These are phyloP conservation scores for Nakaseomyces nivariensis DNA, from an alignment of 1,139 yeast genomes.

Conservation along the genomic window DNA sequence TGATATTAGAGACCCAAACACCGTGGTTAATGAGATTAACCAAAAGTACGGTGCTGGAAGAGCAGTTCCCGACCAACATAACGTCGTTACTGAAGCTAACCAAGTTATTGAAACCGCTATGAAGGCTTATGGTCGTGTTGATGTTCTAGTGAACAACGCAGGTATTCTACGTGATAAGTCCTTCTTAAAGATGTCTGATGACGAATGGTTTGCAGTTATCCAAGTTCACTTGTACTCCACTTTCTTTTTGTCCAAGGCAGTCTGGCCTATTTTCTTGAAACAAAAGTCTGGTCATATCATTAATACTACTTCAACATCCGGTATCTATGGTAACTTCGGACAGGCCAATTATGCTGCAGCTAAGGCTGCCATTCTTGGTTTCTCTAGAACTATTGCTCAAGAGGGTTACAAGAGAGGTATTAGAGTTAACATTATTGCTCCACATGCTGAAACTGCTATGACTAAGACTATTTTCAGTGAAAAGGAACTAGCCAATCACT, in stretches of 20 bases:
- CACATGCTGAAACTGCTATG: slow-evolving; percentile 98
- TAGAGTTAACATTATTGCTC: slow-evolving; percentile 77
- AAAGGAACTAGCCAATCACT: slow-evolving; percentile 63
- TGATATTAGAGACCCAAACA: slow-evolving; percentile 70
- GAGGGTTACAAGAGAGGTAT: slow-evolving; percentile 81
- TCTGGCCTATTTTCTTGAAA: slow-evolving; percentile 81
- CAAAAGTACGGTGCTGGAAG: slow-evolving; percentile 50
- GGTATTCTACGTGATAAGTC: slow-evolving; percentile 91
- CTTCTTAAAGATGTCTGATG: slow-evolving; percentile 71
- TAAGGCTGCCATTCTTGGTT: slow-evolving; percentile 79
- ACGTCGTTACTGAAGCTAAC: slow-evolving; percentile 70
- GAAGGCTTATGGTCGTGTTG: slow-evolving; percentile 72
- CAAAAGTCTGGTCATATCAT: slow-evolving; percentile 76
- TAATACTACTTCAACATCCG: slow-evolving; percentile 90
- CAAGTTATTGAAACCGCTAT: slow-evolving; percentile 73
- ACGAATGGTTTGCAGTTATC: slow-evolving; percentile 75
- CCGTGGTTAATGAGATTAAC: slow-evolving; percentile 71
- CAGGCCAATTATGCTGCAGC: slow-evolving; percentile 96
- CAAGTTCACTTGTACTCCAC: slow-evolving; percentile 81
- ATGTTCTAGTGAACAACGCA: slow-evolving; percentile 83
- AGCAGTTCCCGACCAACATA: slow-evolving; percentile 77
- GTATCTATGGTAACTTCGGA: slow-evolving; percentile 95
- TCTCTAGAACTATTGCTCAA: slow-evolving; percentile 74
- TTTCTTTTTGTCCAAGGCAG: slow-evolving; percentile 73
- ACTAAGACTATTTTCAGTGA: slow-evolving; percentile 77